Percentiles rank a stretch among this genome's conserved stretches.
Evolutionary conservation across 768 basidiomycete genomes (phyloP).

Genomic region (Gyrodon lividus): DNA sequence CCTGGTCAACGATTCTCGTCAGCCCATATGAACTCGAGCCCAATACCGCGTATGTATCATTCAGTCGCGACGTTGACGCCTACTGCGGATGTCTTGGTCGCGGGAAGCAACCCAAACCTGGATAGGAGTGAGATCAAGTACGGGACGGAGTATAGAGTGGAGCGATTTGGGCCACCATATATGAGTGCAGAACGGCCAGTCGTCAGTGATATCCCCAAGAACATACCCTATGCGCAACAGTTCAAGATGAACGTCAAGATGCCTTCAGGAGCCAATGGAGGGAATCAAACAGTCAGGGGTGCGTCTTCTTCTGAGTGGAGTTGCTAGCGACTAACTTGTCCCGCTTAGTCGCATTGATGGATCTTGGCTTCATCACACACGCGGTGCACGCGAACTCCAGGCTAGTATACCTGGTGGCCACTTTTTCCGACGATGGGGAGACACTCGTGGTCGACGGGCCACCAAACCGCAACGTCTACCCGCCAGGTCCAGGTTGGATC

Average conservation of each 20-base stretch:
- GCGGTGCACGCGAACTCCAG: slow-evolving; percentile 74
- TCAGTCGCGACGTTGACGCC: slow-evolving; percentile 82
- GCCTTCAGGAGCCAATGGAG: slow-evolving; percentile 36
- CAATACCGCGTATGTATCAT: slow-evolving; percentile 77
- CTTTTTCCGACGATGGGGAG: slow-evolving; percentile 40
- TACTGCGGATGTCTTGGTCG: slow-evolving; percentile 68
- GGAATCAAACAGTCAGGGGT: slow-evolving; percentile 51
- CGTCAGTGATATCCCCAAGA: slow-evolving; percentile 35
- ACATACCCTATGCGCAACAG: slow-evolving; percentile 45
- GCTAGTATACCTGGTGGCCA: slow-evolving; percentile 60
- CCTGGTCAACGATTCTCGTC: slow-evolving; percentile 57
- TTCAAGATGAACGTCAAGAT: slow-evolving; percentile 45
- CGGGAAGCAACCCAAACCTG: slow-evolving; percentile 82
- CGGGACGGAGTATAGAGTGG: slow-evolving; percentile 86
- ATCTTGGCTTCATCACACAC: slow-evolving; percentile 80
- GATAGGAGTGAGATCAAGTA: slow-evolving; percentile 72
- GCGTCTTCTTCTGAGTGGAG: slow-evolving; percentile 7
- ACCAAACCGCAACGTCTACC: slow-evolving; percentile 62
- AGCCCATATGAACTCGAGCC: slow-evolving; percentile 57
- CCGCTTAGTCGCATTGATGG: slow-evolving; percentile 67
- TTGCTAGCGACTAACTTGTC: slow-evolving; percentile 7
- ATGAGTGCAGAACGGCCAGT: slow-evolving; percentile 60
- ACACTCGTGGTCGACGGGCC: slow-evolving; percentile 63
- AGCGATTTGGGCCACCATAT: slow-evolving; percentile 84
- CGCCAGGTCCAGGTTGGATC: slow-evolving; percentile 80